A percentile compares a stretch with the other conserved stretches of the same genome.
phyloP scores from a whole-genome alignment of 192 early-diverging fungal species.

The Podochytrium sp. region DNA sequence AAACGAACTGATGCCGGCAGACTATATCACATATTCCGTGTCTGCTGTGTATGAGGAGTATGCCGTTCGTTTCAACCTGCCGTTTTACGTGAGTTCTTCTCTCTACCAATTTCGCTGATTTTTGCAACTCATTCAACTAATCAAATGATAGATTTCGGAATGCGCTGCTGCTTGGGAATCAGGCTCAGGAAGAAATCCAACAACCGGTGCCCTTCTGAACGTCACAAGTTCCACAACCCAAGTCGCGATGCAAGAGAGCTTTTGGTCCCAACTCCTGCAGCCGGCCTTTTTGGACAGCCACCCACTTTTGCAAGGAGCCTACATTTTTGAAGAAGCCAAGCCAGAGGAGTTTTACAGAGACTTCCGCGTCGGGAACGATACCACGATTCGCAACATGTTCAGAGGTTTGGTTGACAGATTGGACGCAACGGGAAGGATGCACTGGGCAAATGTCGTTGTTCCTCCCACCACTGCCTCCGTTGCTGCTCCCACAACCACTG shows the following conservation, averaged over 20 bases:
- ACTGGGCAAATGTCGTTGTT: slow-evolving; percentile 26
- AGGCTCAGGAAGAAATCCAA: slow-evolving; percentile 3
- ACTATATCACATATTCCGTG: neutral
- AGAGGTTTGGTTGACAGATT: neutral
- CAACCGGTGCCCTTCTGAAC: neutral
- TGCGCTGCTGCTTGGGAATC: slow-evolving; percentile 22
- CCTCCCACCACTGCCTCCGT: neutral
- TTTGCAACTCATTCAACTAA: too few species aligned
- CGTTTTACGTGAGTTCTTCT: slow-evolving; percentile 4
- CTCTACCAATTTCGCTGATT: too few species aligned
- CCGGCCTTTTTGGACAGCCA: neutral
- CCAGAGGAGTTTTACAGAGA: slow-evolving; percentile 24
- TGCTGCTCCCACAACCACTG: neutral
- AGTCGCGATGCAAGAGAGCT: slow-evolving; percentile 3
- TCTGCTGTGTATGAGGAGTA: neutral
- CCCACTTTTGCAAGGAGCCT: neutral
- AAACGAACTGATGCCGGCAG: neutral
- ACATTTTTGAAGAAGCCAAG: slow-evolving; percentile 28
- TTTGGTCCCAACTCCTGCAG: slow-evolving; percentile 7
- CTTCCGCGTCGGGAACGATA: slow-evolving; percentile 4
- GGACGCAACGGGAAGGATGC: slow-evolving; percentile 2
- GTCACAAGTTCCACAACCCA: neutral
- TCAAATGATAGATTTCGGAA: slow-evolving; percentile 35
- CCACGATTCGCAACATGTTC: neutral
- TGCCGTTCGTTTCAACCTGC: slow-evolving; percentile 10